Evolutionary conservation across 2,329 filamentous ascomycete genomes (phyloP), one percentile per base, ranked within the genome.

Genomic region (Chaetomiaceae sp.): DNA sequence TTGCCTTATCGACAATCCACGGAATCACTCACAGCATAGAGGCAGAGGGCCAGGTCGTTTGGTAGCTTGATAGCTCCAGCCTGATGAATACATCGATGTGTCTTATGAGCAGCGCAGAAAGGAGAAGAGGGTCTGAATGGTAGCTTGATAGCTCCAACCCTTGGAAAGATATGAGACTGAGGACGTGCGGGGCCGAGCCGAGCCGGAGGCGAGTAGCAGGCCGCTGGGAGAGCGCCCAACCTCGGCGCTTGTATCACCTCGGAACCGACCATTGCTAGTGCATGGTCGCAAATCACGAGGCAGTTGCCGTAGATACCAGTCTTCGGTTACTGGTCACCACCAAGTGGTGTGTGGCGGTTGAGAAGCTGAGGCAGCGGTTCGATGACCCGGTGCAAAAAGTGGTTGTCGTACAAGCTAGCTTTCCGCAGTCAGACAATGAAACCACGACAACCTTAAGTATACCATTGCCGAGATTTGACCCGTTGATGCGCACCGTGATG

Each of bases 51-150:
- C 57, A 75, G 76, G 78, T 68, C 75, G 71, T 74, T 74, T 81
- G 79, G 77, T 81, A 77, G 79, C 79, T 82, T 82, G 72, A 82
- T 81, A 81, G 79, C 78, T 80, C 79, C 79, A 81, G 77, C 76
- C 78, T 77, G 67, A 62, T 44, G 59, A 64, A 55, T 53, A 57
- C 55, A 63, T 36, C 21, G 60, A 57, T 61, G 65, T 55, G 61
- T 61, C 55, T 63, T 59, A 61, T 61, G 59, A 62, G 59, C 58
- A 62, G 57, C 59, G 61, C 63, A 64, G 62, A 58, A 60, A 58
- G 46, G 53, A 57, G 58, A 65, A 70, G 67, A 71, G 70, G 72
- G 71, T 74, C 71, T 67, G 66, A 74, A 74, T 72, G 73, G 72
- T 75, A 67, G 71, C 73, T 74, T 74, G 66, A 74, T 71, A 75